These are phyloP conservation scores for Neonectria faginata DNA, from an alignment of 2,329 filamentous ascomycete species.

Conservation along the genomic window DNA sequence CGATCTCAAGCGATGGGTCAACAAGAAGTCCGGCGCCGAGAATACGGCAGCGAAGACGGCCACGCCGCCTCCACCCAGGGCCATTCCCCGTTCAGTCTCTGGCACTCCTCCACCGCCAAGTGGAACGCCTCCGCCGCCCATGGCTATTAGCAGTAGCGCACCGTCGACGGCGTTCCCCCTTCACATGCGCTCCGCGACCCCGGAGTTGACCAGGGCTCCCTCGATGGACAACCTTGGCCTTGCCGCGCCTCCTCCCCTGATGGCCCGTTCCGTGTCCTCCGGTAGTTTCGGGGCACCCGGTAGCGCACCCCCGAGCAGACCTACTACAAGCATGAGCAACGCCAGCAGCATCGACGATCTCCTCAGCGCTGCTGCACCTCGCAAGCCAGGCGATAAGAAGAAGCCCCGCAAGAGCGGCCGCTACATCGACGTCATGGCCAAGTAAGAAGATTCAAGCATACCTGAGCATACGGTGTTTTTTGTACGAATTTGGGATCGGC, in stretches of 20 bases:
- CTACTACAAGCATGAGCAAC: constrained; percentile 85
- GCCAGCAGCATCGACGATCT: constrained; percentile 97
- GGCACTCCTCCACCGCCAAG: constrained; percentile 62
- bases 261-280: constrained; percentile 63
- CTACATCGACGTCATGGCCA: constrained; percentile 97
- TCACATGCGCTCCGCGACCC: constrained; percentile 44
- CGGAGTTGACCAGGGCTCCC: constrained; percentile 49
- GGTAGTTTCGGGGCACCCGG: constrained; percentile 56
- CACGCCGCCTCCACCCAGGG: constrained; percentile 83
- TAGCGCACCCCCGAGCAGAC: constrained; percentile 72
- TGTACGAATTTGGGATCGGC: constrained; percentile 25
- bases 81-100: constrained; percentile 64
- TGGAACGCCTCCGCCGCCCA: constrained; percentile 49
- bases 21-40: constrained; percentile 86
- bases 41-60: constrained; percentile 69
- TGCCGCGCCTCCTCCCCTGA: constrained; percentile 49
- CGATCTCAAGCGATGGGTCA: constrained; percentile 97
- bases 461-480: constrained; percentile 20
- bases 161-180: constrained; percentile 48
- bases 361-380: constrained; percentile 77
- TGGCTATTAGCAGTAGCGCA: constrained; percentile 48
- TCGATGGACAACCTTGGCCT: constrained; percentile 53
- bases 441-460: constrained; percentile 53
- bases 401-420: constrained; percentile 85
- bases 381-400: constrained; percentile 75